A percentile compares a stretch with the other conserved stretches of the same genome.
These are phyloP conservation scores for Mycena crocata DNA, from an alignment of 768 basidiomycete species.

Conservation along the genomic window DNA sequence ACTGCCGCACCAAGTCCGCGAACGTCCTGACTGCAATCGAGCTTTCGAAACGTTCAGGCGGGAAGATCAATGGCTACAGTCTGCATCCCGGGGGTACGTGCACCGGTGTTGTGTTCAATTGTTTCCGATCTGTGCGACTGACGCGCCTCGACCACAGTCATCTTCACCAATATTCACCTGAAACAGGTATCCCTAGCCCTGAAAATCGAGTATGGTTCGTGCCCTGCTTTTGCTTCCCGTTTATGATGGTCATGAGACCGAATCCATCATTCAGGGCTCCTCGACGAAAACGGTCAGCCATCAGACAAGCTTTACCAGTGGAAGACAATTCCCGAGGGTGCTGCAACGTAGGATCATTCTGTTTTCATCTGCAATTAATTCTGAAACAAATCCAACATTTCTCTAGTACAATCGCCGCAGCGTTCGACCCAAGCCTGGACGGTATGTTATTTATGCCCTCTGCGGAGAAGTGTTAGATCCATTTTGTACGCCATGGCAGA, in stretches of 20 bases:
- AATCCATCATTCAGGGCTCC: neutral
- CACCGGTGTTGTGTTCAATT: neutral
- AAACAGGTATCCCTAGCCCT: neutral
- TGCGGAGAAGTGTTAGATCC: too few relatives aligned
- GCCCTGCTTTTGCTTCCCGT: neutral
- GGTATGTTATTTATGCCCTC: neutral
- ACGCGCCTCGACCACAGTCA: neutral
- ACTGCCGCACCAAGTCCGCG: neutral
- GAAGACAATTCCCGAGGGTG: constrained; percentile 21
- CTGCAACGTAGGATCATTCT: constrained; percentile 10
- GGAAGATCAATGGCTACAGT: neutral
- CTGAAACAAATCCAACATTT: neutral
- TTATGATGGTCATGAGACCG: neutral
- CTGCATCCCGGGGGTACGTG: neutral
- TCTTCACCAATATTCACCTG: neutral
- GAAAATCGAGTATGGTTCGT: neutral
- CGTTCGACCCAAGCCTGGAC: neutral
- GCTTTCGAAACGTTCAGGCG: neutral
- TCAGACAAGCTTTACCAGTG: neutral
- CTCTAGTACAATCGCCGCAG: constrained; percentile 5
- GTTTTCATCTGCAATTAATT: neutral
- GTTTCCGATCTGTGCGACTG: neutral
- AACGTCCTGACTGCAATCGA: neutral
- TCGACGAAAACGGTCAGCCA: neutral
- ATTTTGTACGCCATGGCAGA: too few relatives aligned